Percentiles rank a stretch among this genome's conserved stretches.
Conservation (phyloP, 306 rosid species). For the Cucurbita argyrosperma region DNA sequence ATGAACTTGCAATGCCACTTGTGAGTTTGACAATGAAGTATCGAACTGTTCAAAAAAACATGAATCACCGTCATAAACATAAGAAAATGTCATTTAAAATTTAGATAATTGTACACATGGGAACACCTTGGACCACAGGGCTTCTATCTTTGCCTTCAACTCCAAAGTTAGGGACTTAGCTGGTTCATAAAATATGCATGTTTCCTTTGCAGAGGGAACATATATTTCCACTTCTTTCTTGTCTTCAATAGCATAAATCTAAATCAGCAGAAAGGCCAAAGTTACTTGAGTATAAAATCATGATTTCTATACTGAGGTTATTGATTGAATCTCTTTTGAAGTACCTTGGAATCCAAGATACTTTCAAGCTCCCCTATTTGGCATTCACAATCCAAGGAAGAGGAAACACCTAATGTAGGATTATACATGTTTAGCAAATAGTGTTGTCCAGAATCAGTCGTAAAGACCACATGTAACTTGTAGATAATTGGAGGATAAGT, state of each 20-base stretch:
- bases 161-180: conserved; percentile 24
- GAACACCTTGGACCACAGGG: conserved; percentile 56
- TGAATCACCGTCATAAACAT: not conserved
- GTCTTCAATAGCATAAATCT: conserved; percentile 63
- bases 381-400: conserved; percentile 44
- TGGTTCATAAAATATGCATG: conserved; percentile 42
- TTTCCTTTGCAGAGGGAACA: conserved; percentile 56
- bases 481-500: not conserved
- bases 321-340: not conserved
- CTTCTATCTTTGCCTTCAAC: conserved; percentile 61
- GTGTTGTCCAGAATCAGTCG: not conserved
- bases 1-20: conserved; percentile 19
- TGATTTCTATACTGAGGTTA: conserved; percentile 4
- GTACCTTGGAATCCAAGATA: conserved; percentile 65
- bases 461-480: not conserved
- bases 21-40: conserved; percentile 30
- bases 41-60: conserved; percentile 37
- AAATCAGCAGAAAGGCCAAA: conserved; percentile 7
- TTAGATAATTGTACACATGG: not conserved
- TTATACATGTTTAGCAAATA: conserved; percentile 1
- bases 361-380: conserved; percentile 73
- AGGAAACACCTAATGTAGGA: conserved; percentile 48
- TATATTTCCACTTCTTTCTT: conserved; percentile 41
- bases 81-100: not conserved
- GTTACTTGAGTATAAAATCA: not conserved